Evolutionary conservation across 805 yeast genomes (phyloP).

Genomic region (Metschnikowia kofuensis): DNA sequence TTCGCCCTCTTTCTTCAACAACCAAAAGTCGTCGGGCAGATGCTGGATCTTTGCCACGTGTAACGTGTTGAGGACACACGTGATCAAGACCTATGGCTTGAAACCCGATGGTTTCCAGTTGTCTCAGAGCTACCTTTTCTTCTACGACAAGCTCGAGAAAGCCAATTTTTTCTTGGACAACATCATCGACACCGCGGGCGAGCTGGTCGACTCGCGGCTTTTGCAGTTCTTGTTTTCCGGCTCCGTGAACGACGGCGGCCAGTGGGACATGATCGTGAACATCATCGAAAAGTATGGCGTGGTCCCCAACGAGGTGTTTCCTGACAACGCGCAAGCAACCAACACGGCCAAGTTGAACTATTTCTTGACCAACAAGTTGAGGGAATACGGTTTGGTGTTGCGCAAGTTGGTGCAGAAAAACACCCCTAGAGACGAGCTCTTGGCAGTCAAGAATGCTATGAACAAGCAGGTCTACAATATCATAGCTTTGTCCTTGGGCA

Average conservation of each 20-base stretch:
- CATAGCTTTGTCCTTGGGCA: conserved; percentile 66
- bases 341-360: conserved; percentile 56
- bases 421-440: conserved; percentile 38
- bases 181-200: conserved; percentile 63
- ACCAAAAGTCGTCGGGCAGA: conserved; percentile 75
- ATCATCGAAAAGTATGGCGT: conserved; percentile 76
- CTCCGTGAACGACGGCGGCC: conserved; percentile 85
- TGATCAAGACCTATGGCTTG: conserved; percentile 60
- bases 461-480: conserved; percentile 64
- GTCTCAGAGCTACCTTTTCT: conserved; percentile 76
- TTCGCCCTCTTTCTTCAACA: conserved; percentile 36
- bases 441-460: conserved; percentile 36
- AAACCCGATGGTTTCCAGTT: conserved; percentile 55
- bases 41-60: conserved; percentile 90
- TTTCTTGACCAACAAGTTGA: conserved; percentile 62
- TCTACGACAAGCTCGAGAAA: conserved; percentile 84
- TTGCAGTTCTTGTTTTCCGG: conserved; percentile 61
- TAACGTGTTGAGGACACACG: conserved; percentile 63
- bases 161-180: conserved; percentile 78
- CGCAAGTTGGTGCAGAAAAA: conserved; percentile 48
- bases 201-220: conserved; percentile 66
- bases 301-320: conserved; percentile 70
- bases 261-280: conserved; percentile 79
- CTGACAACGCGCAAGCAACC: conserved; percentile 61
- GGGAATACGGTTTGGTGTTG: conserved; percentile 74